Conservation (phyloP, 352 stramenopile species). For the Globisporangium lucens region DNA sequence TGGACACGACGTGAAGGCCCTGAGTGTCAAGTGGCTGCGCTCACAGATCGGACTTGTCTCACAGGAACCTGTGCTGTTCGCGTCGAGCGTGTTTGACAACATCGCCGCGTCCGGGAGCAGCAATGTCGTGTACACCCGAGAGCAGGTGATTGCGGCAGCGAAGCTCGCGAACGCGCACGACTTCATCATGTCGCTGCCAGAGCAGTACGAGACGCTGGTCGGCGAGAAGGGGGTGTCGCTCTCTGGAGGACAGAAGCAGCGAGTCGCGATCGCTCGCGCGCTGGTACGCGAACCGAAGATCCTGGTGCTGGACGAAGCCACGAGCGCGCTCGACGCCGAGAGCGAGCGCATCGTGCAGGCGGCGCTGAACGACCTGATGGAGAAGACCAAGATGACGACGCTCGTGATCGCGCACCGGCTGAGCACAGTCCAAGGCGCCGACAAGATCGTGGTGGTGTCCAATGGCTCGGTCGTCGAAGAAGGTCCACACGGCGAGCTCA, state of each 20-base stretch:
- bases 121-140: neutral
- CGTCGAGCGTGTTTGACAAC: neutral
- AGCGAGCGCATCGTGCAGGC: slow-evolving; percentile 72
- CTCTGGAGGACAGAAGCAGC: slow-evolving; percentile 37
- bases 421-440: slow-evolving; percentile 43
- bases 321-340: slow-evolving; percentile 2
- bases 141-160: slow-evolving; percentile 16
- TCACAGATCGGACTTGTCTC: neutral
- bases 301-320: slow-evolving; percentile 46
- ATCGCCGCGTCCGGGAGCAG: neutral
- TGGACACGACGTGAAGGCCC: neutral
- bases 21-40: neutral
- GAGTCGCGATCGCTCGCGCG: slow-evolving; percentile 32
- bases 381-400: neutral
- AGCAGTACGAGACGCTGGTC: slow-evolving; percentile 77
- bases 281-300: slow-evolving; percentile 80
- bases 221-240: slow-evolving; percentile 34
- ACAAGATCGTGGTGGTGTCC: slow-evolving; percentile 56
- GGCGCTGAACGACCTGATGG: slow-evolving; percentile 41
- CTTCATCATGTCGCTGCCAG: slow-evolving; percentile 80
- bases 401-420: slow-evolving; percentile 93
- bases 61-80: neutral
- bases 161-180: slow-evolving; percentile 42
- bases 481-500: slow-evolving; percentile 37
- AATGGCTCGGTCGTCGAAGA: slow-evolving; percentile 42